phyloP scores from a whole-genome alignment of 2,329 filamentous ascomycete genomes.

The Microcyclosporella mali region DNA sequence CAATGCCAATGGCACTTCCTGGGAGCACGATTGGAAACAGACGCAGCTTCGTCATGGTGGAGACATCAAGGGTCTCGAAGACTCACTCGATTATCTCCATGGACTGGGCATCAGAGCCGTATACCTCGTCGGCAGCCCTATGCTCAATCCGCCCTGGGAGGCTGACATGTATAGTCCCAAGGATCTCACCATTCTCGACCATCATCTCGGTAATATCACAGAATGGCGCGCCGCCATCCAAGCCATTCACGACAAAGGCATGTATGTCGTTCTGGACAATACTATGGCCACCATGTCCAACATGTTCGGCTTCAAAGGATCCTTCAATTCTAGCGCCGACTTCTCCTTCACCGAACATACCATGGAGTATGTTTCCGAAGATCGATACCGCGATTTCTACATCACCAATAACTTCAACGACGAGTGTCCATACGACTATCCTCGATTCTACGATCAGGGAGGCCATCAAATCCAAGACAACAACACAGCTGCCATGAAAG shows the following conservation, averaged over 20 bases:
- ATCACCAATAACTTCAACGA: conserved; percentile 50
- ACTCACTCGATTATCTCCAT: conserved; percentile 58
- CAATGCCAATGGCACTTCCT: conserved; percentile 54
- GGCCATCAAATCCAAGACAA: conserved; percentile 47
- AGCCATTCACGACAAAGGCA: conserved; percentile 55
- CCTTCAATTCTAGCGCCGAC: conserved; percentile 53
- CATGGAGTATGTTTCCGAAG: conserved; percentile 50
- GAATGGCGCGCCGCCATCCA: conserved; percentile 53
- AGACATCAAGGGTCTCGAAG: conserved; percentile 52
- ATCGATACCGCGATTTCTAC: conserved; percentile 54
- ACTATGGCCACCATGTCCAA: conserved; percentile 61
- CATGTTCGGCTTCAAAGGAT: conserved; percentile 57
- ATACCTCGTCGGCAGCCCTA: conserved; percentile 58
- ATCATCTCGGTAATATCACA: conserved; percentile 55
- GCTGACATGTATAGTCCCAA: conserved; percentile 52
- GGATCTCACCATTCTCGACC: conserved; percentile 58
- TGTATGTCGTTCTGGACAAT: conserved; percentile 63
- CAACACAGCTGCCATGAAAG: conserved; percentile 43
- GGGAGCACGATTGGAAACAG: conserved; percentile 54
- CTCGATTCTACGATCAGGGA: conserved; percentile 56
- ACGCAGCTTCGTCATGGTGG: conserved; percentile 60
- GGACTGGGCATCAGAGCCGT: conserved; percentile 58
- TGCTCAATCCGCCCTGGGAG: conserved; percentile 61
- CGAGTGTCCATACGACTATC: conserved; percentile 48
- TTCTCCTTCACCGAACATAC: conserved; percentile 53